Conservation (phyloP, 2,329 filamentous ascomycete species). For the Metarhizium humberi region DNA sequence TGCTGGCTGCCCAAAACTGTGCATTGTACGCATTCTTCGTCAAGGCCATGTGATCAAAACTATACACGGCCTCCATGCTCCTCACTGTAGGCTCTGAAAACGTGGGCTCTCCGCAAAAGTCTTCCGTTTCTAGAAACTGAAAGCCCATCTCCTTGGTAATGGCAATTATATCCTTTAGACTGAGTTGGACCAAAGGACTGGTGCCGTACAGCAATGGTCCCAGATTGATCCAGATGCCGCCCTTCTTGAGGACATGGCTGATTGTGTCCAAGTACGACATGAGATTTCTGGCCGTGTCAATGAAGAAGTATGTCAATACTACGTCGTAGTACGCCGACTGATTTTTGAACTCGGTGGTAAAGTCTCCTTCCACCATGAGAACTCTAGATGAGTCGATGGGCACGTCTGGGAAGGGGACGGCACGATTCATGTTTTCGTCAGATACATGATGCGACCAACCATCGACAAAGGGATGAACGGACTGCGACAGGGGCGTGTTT, state of each 20-base stretch:
- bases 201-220: slow-evolving; percentile 47
- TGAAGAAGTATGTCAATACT: slow-evolving; percentile 49
- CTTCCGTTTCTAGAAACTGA: slow-evolving; percentile 33
- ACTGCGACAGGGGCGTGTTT: slow-evolving; percentile 13
- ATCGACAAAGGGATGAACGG: slow-evolving; percentile 43
- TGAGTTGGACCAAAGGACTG: slow-evolving; percentile 43
- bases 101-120: slow-evolving; percentile 31
- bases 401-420: slow-evolving; percentile 35
- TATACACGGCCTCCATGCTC: slow-evolving; percentile 40
- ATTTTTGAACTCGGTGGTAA: slow-evolving; percentile 31
- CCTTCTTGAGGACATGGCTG: slow-evolving; percentile 32
- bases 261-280: slow-evolving; percentile 47
- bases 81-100: slow-evolving; percentile 31
- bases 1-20: slow-evolving; percentile 42
- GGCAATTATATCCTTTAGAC: slow-evolving; percentile 40
- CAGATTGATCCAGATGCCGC: slow-evolving; percentile 46
- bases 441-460: slow-evolving; percentile 46
- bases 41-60: slow-evolving; percentile 39
- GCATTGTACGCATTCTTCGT: slow-evolving; percentile 44
- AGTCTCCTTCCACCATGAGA: slow-evolving; percentile 46
- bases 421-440: slow-evolving; percentile 35
- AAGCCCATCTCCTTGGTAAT: slow-evolving; percentile 42
- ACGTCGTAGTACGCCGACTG: slow-evolving; percentile 31
- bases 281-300: slow-evolving; percentile 49
- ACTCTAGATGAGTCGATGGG: slow-evolving; percentile 25